phyloP scores from a whole-genome alignment of 1,284 basidiomycete species.

The Pulveroboletus sp. region DNA sequence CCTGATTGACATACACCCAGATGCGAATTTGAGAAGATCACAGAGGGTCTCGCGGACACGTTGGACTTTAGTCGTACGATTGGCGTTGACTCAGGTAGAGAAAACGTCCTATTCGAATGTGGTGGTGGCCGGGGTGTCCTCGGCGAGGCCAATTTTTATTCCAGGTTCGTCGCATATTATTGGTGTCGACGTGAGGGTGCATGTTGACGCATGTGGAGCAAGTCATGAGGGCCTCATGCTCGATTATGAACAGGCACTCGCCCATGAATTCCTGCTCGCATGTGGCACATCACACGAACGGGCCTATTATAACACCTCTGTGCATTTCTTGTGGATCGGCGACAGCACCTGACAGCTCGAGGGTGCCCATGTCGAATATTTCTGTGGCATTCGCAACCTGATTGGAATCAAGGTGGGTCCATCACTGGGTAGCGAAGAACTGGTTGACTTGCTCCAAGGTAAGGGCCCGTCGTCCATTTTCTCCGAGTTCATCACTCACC shows the following conservation, averaged over 20 bases:
- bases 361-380: slow-evolving; percentile 95
- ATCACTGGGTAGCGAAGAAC: slow-evolving; percentile 76
- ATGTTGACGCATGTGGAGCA: slow-evolving; percentile 4
- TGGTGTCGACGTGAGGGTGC: background rate
- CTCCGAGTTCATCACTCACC: background rate
- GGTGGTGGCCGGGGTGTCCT: slow-evolving; percentile 72
- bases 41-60: slow-evolving; percentile 83
- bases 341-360: slow-evolving; percentile 93
- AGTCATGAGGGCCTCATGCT: slow-evolving; percentile 95
- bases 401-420: slow-evolving; percentile 97
- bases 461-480: slow-evolving; percentile 28
- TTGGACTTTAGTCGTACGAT: slow-evolving; percentile 93
- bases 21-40: slow-evolving; percentile 81
- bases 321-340: slow-evolving; percentile 96
- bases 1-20: slow-evolving; percentile 35
- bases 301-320: slow-evolving; percentile 81
- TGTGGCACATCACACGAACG: slow-evolving; percentile 22
- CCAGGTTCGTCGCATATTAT: slow-evolving; percentile 51
- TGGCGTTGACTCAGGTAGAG: slow-evolving; percentile 57
- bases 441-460: slow-evolving; percentile 81
- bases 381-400: slow-evolving; percentile 92
- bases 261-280: slow-evolving; percentile 52
- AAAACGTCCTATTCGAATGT: slow-evolving; percentile 55
- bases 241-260: slow-evolving; percentile 91
- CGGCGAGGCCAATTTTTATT: slow-evolving; percentile 93